Conservation (phyloP, 139 green algal genomes). For the Chlorella sp. region DNA sequence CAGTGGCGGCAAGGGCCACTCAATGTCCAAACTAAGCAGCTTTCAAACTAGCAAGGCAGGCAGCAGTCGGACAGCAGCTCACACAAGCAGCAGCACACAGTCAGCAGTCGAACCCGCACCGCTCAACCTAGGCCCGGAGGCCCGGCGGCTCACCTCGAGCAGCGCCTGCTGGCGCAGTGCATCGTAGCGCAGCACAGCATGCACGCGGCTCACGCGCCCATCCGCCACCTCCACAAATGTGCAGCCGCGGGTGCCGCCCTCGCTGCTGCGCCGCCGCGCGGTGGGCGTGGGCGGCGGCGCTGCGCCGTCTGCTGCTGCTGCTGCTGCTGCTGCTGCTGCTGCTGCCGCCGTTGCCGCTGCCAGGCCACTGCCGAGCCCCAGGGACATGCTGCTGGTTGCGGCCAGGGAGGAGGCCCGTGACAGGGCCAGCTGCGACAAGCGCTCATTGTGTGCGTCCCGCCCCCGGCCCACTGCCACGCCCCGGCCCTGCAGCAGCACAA, state of each 20-base stretch:
- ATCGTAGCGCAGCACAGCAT: conserved; percentile 56
- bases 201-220: conserved; percentile 65
- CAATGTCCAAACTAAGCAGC: no score
- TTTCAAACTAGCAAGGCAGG: background rate
- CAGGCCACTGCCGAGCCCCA: background rate
- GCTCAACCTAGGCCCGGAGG: background rate
- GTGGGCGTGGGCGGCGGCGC: no score
- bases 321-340: background rate
- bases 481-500: conserved; percentile 54
- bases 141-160: conserved; percentile 30
- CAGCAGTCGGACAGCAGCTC: background rate
- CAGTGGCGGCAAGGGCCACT: no score
- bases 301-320: background rate
- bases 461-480: conserved; percentile 53
- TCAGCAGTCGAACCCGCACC: background rate
- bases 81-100: background rate
- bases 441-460: conserved; percentile 38
- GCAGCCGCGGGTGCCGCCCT: background rate
- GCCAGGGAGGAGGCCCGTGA: conserved; percentile 4
- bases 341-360: background rate
- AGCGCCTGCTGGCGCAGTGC: background rate
- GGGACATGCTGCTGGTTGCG: background rate
- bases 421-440: conserved; percentile 35
- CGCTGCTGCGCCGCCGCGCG: background rate
- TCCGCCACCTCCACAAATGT: conserved; percentile 62